phyloP scores from a whole-genome alignment of 441 rosid species.

The Manihot esculenta region DNA sequence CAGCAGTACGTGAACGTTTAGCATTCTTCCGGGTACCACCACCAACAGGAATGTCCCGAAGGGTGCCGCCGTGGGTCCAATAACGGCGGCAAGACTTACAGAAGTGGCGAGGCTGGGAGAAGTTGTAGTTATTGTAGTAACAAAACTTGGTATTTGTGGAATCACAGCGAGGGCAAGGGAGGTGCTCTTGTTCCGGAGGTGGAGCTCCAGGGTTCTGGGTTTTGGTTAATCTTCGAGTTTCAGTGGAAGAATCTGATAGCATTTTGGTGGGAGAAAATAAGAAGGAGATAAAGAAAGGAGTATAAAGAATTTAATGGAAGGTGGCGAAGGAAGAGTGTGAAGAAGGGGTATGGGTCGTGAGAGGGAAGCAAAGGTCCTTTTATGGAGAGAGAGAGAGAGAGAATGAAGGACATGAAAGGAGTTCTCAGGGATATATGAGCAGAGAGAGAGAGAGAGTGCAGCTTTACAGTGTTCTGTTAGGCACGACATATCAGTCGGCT shows the following conservation, averaged over 20 bases:
- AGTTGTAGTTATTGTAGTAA: slow-evolving; percentile 94
- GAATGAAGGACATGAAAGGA: slow-evolving; percentile 30
- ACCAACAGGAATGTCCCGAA: slow-evolving; percentile 82
- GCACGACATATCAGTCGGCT: slow-evolving; percentile 55
- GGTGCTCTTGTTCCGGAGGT: slow-evolving; percentile 64
- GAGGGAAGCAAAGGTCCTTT: slow-evolving; percentile 7
- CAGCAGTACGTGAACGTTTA: slow-evolving; percentile 62
- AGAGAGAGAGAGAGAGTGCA: slow-evolving; percentile 28
- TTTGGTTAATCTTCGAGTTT: slow-evolving; percentile 36
- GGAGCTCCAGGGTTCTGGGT: slow-evolving; percentile 34
- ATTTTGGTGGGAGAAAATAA: no score
- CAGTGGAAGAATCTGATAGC: slow-evolving; percentile 46
- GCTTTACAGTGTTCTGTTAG: slow-evolving; percentile 47
- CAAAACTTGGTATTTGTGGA: slow-evolving; percentile 91
- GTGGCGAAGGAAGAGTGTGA: neutral
- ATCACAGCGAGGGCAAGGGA: slow-evolving; percentile 89
- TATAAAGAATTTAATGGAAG: no score
- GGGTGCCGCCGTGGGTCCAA: slow-evolving; percentile 97
- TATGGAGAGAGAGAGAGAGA: slow-evolving; percentile 18
- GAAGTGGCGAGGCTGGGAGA: slow-evolving; percentile 94
- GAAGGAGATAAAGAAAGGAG: neutral
- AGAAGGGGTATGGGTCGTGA: neutral
- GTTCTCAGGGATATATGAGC: slow-evolving; percentile 39
- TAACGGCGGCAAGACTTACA: slow-evolving; percentile 95
- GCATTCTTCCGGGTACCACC: slow-evolving; percentile 82